Percentiles rank a stretch among this genome's conserved stretches.
phyloP scores from a whole-genome alignment of 2,329 filamentous ascomycete genomes.

The Phialocephala subalpina region DNA sequence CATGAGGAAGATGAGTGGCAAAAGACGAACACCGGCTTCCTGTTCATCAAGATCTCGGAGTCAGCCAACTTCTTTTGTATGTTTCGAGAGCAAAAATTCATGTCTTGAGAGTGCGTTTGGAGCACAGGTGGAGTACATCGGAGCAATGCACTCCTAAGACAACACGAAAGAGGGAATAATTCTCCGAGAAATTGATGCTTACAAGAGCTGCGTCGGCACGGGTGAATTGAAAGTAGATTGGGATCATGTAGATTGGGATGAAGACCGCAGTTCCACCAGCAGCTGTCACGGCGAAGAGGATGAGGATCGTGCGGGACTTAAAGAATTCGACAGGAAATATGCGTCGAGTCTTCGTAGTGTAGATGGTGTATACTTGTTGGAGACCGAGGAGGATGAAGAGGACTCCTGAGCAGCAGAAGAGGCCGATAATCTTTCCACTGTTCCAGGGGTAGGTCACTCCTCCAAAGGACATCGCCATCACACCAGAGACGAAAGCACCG shows the following conservation, averaged over 20 bases:
- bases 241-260: slow-evolving; percentile 47
- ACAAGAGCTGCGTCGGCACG: slow-evolving; percentile 55
- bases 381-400: slow-evolving; percentile 37
- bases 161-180: too few species aligned
- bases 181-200: too few species aligned
- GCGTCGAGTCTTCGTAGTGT: slow-evolving; percentile 38
- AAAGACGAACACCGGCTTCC: slow-evolving; percentile 50
- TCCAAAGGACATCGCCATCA: slow-evolving; percentile 47
- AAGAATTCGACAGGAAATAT: slow-evolving; percentile 45
- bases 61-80: too few species aligned
- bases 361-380: slow-evolving; percentile 40
- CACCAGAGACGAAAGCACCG: slow-evolving; percentile 43
- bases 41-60: too few species aligned
- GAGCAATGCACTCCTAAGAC: too few species aligned
- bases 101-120: too few species aligned
- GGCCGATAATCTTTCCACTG: slow-evolving; percentile 37
- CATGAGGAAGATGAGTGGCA: slow-evolving; percentile 48
- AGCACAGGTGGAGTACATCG: too few species aligned
- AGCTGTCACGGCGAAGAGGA: slow-evolving; percentile 47
- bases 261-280: slow-evolving; percentile 36
- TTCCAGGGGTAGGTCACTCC: slow-evolving; percentile 44
- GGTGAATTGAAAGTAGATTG: slow-evolving; percentile 61
- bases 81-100: too few species aligned
- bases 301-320: slow-evolving; percentile 47
- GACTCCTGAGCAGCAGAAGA: slow-evolving; percentile 54